Evolutionary conservation across 192 early-diverging fungal genomes (phyloP).

Genomic region (Polychytrium aggregatum): DNA sequence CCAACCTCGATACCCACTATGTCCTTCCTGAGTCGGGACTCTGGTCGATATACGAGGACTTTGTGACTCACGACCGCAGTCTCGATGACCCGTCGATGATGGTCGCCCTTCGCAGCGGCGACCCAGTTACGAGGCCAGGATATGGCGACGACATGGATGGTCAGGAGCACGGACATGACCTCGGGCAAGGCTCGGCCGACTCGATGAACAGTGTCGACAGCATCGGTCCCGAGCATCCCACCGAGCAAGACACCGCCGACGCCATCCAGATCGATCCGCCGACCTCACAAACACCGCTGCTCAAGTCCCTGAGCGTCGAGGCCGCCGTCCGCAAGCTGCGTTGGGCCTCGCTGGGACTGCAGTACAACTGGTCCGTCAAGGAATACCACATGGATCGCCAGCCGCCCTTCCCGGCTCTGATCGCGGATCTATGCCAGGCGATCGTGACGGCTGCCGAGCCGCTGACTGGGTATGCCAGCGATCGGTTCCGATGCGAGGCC

Average conservation of each 20-base stretch:
- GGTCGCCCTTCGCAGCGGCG: constrained; percentile 2
- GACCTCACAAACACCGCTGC: constrained; percentile 13
- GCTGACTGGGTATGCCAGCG: constrained; percentile 44
- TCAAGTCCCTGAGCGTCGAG: constrained; percentile 9
- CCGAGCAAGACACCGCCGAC: too few relatives aligned
- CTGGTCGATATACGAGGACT: constrained; percentile 20
- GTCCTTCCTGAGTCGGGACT: constrained; percentile 45
- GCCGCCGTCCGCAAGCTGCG: constrained; percentile 19
- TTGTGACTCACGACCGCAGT: neutral
- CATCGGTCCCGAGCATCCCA: too few relatives aligned
- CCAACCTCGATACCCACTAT: constrained; percentile 86
- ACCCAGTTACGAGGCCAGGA: constrained; percentile 5
- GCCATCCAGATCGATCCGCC: constrained; percentile 27
- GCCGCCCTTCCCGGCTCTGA: constrained; percentile 56
- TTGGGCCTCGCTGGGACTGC: constrained; percentile 37
- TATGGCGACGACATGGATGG: neutral
- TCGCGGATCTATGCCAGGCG: constrained; percentile 45
- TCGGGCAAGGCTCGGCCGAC: neutral
- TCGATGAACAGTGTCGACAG: too few relatives aligned
- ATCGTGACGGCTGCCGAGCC: constrained; percentile 54
- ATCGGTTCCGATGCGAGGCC: constrained; percentile 63
- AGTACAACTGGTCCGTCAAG: constrained; percentile 33
- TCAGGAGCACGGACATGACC: too few relatives aligned
- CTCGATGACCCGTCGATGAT: neutral
- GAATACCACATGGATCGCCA: constrained; percentile 60